Evolutionary conservation across 495 filamentous ascomycete genomes (phyloP), one percentile per base, ranked within the genome.

Genomic region (Tetracladium setigerum): DNA sequence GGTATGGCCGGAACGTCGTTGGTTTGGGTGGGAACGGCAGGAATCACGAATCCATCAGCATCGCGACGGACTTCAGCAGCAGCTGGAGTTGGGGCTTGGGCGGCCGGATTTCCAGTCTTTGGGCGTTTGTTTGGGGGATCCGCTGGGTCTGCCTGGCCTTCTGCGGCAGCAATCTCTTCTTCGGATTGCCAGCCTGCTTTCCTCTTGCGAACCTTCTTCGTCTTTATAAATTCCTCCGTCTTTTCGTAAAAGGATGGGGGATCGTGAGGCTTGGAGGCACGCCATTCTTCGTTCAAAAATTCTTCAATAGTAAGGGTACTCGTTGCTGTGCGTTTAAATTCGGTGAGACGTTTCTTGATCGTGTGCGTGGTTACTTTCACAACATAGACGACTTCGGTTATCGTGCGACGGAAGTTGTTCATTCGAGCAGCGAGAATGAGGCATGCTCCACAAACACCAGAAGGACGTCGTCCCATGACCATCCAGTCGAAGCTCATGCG

Each of bases 401-500:
- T 79, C 0, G 87, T 92, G 15, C 92, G 83, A 32, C 91, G 82
- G 62, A 91, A 97, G 63, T 96, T 96, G 71, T 95, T 94, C 81
- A 95, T 95, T 30, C 94, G 84, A 9, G 92, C 89, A 16, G 92
- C 94, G 53, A 98, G 79, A 53, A 98, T 87, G 47, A 98, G 74
- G 49, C 89, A 89, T 9, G 92, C 94, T 49, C 92, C 94, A 65
- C 89, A 95, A 37, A 97, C 80, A 58, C 94, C 92, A 19, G 92
- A 88, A 37, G 94, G 94, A 35, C 89, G 80, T 58, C 92, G 87
- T 55, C 92, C 92, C 39, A 84, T 83, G 8, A 86, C 83, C 78
- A 98, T 96, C 87, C 91, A 96, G 64, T 98, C 92, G 19, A 84
- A 76, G 41, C 86, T 84, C 92, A 98, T 97, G 36, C 92, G 82